These are phyloP conservation scores for Zymoseptoria passerinii DNA, from an alignment of 2,329 filamentous ascomycete genomes.

Conservation along the genomic window DNA sequence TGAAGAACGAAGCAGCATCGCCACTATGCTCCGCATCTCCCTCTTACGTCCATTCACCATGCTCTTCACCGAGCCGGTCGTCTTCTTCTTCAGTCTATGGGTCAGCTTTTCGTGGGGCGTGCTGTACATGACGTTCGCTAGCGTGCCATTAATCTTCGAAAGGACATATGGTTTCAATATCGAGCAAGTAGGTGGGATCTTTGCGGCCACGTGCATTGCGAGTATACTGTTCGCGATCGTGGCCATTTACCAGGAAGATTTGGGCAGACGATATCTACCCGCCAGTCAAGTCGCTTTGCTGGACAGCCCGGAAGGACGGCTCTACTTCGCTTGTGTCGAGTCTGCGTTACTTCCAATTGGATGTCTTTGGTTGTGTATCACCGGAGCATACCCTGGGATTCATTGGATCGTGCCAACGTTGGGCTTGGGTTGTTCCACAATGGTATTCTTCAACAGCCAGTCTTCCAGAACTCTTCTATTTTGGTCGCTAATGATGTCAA, in stretches of 20 bases:
- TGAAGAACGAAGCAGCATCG: constrained; percentile 61
- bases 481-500: neutral
- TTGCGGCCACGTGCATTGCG: constrained; percentile 60
- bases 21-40: constrained; percentile 63
- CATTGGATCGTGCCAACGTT: constrained; percentile 67
- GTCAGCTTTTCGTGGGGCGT: constrained; percentile 84
- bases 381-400: constrained; percentile 46
- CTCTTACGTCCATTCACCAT: constrained; percentile 70
- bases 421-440: constrained; percentile 64
- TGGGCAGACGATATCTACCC: constrained; percentile 14
- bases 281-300: constrained; percentile 31
- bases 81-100: constrained; percentile 85
- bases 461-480: too few relatives aligned
- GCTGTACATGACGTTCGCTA: constrained; percentile 74
- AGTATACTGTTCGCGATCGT: constrained; percentile 65
- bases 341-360: constrained; percentile 68
- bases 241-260: constrained; percentile 38
- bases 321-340: constrained; percentile 77
- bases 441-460: constrained; percentile 30
- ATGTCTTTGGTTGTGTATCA: constrained; percentile 74
- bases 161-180: constrained; percentile 59
- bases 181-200: constrained; percentile 62
- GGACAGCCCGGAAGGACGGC: constrained; percentile 60
- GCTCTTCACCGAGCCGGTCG: constrained; percentile 65
- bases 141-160: constrained; percentile 69